phyloP scores from a whole-genome alignment of 805 yeast genomes.

The Henningerozyma blattae region DNA sequence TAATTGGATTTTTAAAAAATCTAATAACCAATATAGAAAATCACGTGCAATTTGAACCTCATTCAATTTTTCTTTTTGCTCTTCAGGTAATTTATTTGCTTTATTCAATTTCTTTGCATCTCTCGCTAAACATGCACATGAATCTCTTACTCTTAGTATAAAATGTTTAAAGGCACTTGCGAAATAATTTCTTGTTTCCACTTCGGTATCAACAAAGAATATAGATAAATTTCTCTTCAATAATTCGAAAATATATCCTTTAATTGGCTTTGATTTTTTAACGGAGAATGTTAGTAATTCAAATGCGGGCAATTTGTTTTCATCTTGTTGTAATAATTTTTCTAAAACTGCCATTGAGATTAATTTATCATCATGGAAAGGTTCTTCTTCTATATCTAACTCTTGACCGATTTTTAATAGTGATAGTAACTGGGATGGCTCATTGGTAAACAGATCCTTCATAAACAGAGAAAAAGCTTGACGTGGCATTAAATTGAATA shows the following conservation, averaged over 20 bases:
- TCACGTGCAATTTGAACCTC: constrained; percentile 24
- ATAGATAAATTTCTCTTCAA: constrained; percentile 34
- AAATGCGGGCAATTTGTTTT: constrained; percentile 40
- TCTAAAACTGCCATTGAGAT: constrained; percentile 25
- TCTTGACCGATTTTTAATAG: constrained; percentile 56
- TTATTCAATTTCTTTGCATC: constrained; percentile 33
- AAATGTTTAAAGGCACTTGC: constrained; percentile 51
- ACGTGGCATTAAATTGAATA: constrained; percentile 41
- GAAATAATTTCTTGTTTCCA: constrained; percentile 58
- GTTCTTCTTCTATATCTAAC: constrained; percentile 39
- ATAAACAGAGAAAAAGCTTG: constrained; percentile 30
- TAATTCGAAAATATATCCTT: constrained; percentile 30
- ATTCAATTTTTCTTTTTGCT: constrained; percentile 22
- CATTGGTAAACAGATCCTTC: constrained; percentile 14
- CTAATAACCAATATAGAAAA: constrained; percentile 32
- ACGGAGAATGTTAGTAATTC: constrained; percentile 50
- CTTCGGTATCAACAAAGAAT: constrained; percentile 50
- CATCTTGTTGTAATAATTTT: constrained; percentile 34
- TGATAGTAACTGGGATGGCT: constrained; percentile 34
- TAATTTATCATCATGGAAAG: constrained; percentile 29
- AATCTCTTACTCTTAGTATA: constrained; percentile 54
- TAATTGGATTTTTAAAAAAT: constrained; percentile 28
- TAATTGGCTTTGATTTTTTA: constrained; percentile 48
- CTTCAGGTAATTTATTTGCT: constrained; percentile 27
- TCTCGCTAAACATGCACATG: constrained; percentile 45